Conservation (phyloP, 106 monocot genomes). For the Dactylorhiza incarnata region DNA sequence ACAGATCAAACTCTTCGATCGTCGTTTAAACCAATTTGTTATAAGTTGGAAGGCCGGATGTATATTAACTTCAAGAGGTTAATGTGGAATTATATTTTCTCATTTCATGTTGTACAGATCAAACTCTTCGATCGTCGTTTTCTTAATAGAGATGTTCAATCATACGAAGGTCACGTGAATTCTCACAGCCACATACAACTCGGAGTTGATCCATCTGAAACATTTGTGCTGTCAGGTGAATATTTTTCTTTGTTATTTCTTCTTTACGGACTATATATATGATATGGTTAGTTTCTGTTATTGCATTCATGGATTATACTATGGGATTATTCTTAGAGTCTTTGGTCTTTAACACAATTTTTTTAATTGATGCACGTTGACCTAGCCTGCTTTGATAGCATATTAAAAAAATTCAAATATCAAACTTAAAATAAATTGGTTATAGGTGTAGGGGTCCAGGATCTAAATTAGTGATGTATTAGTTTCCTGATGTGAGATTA, state of each 20-base stretch:
- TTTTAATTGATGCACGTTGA: too few species aligned
- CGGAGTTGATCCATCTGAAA: slow-evolving; percentile 68
- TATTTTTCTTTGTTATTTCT: not conserved
- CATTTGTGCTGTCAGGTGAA: slow-evolving; percentile 58
- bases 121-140: slow-evolving; percentile 76
- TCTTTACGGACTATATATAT: too few species aligned
- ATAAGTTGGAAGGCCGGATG: too few species aligned
- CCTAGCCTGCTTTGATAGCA: too few species aligned
- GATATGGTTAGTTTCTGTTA: not conserved
- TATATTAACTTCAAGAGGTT: too few species aligned
- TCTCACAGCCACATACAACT: slow-evolving; percentile 64
- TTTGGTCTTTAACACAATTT: too few species aligned
- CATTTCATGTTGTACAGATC: slow-evolving; percentile 32
- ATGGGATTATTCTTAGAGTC: not conserved
- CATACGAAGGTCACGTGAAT: slow-evolving; percentile 76
- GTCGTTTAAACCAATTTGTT: slow-evolving; percentile 19
- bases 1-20: slow-evolving; percentile 86
- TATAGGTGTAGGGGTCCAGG: too few species aligned
- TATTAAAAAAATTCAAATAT: too few species aligned
- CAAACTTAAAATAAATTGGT: too few species aligned
- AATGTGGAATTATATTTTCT: not conserved
- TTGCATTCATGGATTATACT: not conserved
- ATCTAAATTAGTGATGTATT: too few species aligned
- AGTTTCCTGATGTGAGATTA: too few species aligned
- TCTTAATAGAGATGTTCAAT: slow-evolving; percentile 59